These are phyloP conservation scores for Botryotinia convoluta DNA, from an alignment of 2,329 filamentous ascomycete species.

Conservation along the genomic window DNA sequence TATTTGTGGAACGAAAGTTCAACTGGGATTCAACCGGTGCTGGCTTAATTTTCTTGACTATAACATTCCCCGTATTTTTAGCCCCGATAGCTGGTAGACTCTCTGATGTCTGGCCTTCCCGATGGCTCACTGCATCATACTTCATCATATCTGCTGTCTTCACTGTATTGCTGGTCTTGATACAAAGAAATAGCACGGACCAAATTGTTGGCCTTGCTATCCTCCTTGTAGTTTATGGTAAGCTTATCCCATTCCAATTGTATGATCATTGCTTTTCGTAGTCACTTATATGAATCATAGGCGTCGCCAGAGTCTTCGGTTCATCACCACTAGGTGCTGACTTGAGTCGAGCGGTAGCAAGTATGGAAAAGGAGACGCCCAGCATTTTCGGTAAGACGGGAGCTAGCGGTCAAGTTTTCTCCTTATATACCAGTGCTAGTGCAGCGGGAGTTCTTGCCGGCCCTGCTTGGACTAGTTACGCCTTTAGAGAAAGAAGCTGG, in stretches of 20 bases:
- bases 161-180: conserved; percentile 61
- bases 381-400: conserved; percentile 20
- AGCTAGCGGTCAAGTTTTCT: conserved; percentile 24
- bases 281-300: conserved; percentile 2
- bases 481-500: conserved; percentile 21
- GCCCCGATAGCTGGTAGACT: conserved; percentile 55
- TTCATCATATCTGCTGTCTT: conserved; percentile 57
- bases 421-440: conserved; percentile 21
- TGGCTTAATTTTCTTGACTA: conserved; percentile 54
- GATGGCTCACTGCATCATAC: conserved; percentile 57
- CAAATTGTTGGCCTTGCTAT: conserved; percentile 65
- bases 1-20: conserved; percentile 53
- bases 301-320: conserved; percentile 21
- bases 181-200: conserved; percentile 52
- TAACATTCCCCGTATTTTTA: conserved; percentile 58
- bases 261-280: neutral
- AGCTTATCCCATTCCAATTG: neutral
- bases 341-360: conserved; percentile 20
- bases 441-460: conserved; percentile 24
- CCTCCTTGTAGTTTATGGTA: conserved; percentile 58
- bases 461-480: conserved; percentile 21
- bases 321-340: conserved; percentile 22
- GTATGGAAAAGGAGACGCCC: conserved; percentile 20
- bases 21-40: conserved; percentile 53
- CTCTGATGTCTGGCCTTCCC: conserved; percentile 52